Base-by-base conservation (phyloP, 441 rosid species). In the Adansonia gregorii region DNA sequence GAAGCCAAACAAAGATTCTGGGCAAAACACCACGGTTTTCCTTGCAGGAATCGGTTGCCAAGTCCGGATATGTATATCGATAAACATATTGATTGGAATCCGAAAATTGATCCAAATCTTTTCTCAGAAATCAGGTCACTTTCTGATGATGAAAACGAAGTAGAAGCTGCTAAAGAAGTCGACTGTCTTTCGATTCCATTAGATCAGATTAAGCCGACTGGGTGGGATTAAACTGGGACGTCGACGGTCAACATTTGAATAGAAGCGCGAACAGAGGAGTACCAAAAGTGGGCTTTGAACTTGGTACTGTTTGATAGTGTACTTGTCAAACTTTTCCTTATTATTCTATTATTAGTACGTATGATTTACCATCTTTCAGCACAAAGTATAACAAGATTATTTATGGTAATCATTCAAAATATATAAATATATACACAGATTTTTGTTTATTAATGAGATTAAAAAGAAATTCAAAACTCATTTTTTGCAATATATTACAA, bases 1-100 rank as follows among this genome's bases (percentile, higher is more conserved):
- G 59, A 49, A 12, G 43, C 45, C 22, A 69, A 69, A 69, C 73
- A 69, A 3, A 27, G 73, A 69, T 49, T 48, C 59, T 69, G 43
- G 6, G 73, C 35, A 69, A 6, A 22, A 6, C 14, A 2, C n/a
- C 41, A 48, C 6, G 56, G 59, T 7, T 27, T 48, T 49, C 20
- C 59, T 20, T 24, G 11, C 43, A 48, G 2, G 2, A 69, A 27
- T 10, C 3, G 3, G 2, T 49, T 69, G 11, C 59, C 43, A 15
- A 48, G 11, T 69, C 2, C 56, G 0, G 11, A 69, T 49, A 2
- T 48, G 12, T 22, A 69, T 6, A 49, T 69, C 0, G 19, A 68
- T 22, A 8, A 45, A 15, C 0, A 66, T 2, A 68, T 68, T 10
- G 20, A 24, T 49, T 48, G 73, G 73, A 69, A 49, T 0, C 7